Conservation (phyloP, 306 rosid species). For the Prunus padus region DNA sequence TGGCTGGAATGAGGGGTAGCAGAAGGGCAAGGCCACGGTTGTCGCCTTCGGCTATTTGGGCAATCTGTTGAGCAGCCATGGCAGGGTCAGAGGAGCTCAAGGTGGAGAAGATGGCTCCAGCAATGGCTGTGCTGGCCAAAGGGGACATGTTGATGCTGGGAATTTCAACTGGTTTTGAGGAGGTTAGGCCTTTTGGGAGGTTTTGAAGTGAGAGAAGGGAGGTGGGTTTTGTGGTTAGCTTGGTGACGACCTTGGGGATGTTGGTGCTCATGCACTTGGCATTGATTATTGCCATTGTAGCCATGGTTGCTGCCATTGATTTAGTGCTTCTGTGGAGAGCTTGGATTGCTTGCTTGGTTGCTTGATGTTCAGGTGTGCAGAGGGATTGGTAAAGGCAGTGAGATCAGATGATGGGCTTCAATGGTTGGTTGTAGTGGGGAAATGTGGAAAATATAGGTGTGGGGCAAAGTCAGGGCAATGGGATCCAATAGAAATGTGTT, state of each 20-base stretch:
- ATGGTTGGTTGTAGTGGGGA: constrained; percentile 20
- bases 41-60: constrained; percentile 73
- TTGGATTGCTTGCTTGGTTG: background rate
- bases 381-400: background rate
- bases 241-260: constrained; percentile 38
- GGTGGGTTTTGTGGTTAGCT: constrained; percentile 43
- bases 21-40: constrained; percentile 74
- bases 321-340: background rate
- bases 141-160: constrained; percentile 28
- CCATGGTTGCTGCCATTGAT: constrained; percentile 82
- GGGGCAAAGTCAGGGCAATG: constrained; percentile 30
- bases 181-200: constrained; percentile 50
- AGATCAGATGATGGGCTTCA: constrained; percentile 14
- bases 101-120: constrained; percentile 72
- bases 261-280: constrained; percentile 51
- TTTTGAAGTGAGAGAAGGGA: constrained; percentile 54
- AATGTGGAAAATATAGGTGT: constrained; percentile 28
- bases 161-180: constrained; percentile 23
- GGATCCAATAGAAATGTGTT: constrained; percentile 47
- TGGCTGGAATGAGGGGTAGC: constrained; percentile 71
- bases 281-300: constrained; percentile 73
- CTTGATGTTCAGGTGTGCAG: constrained; percentile 7
- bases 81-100: constrained; percentile 58
- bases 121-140: constrained; percentile 61
- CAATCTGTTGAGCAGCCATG: constrained; percentile 75